Evolutionary conservation across 495 filamentous ascomycete species (phyloP), one percentile per base, ranked within the genome.

Genomic region (Talaromyces proteolyticus): DNA sequence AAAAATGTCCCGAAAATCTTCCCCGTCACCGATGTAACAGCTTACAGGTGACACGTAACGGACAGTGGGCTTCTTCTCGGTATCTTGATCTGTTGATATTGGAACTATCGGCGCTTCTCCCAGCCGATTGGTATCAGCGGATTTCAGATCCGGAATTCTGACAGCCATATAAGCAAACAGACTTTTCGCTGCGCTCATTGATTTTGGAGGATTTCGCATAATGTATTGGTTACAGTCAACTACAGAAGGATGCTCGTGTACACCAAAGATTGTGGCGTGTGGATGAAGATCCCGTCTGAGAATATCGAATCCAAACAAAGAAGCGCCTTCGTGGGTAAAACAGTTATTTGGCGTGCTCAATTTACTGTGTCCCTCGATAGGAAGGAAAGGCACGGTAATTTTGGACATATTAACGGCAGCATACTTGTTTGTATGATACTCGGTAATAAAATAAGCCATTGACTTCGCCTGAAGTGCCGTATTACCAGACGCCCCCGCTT

Each of bases 1-100:
- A 54, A 97, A 95, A 16, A 99, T 90, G 22, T 93, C 88, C 34
- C 78, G 84, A 56, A 91, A 97, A 18, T 82, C 71, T 50, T 84
- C 84, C 20, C 76, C 79, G 19, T 87, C 85, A 19, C 85, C 84
- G 6, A 98, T 74, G 65, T 93, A 96, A 58, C 86, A 90, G 25
- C 79, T 66, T 21, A 68, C 74, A 2, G 91, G 92, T 22, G 77
- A 72, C 26, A 89, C 63, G 50, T 75, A 68, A 29, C 71, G 75
- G 21, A 72, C 50, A 19, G 36, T 54, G 44, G 61, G 44, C 0
- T 54, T 57, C 23, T 72, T 73, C 47, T 68, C 65, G 14, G 52
- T 53, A 12, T 53, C 61, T 41, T 62, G 63, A 24, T 59, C 69
- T 17, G 70, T 69, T 41, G 57, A 55, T 3, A 92, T 77, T 3